Percentiles rank a stretch among this genome's conserved stretches.
Evolutionary conservation across 2,329 filamentous ascomycete species (phyloP).

Genomic region (Alternaria viburni): DNA sequence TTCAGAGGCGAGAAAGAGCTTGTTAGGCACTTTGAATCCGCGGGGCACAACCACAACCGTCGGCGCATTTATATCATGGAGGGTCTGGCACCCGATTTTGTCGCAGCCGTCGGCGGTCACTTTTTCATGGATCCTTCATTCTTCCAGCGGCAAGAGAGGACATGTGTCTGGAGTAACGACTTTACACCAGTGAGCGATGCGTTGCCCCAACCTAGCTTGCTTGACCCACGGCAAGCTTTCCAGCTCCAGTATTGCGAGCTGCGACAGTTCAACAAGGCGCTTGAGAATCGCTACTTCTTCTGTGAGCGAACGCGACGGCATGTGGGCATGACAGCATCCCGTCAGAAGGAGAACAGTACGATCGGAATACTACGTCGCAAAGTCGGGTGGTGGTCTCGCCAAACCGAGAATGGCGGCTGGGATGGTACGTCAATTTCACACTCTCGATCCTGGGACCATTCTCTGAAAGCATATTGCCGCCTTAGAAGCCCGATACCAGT

Average conservation of each 20-base stretch:
- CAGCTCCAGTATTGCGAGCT: constrained; percentile 45
- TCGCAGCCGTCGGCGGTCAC: constrained; percentile 35
- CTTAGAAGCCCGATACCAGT: no score
- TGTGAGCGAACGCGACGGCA: constrained; percentile 39
- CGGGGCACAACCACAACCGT: constrained; percentile 12
- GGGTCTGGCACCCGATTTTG: constrained; percentile 38
- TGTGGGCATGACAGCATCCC: constrained; percentile 41
- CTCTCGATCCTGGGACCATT: neutral
- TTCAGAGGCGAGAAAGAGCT: constrained; percentile 26
- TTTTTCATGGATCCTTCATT: constrained; percentile 46
- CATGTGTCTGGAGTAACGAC: constrained; percentile 44
- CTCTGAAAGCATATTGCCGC: neutral
- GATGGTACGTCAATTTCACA: constrained; percentile 31
- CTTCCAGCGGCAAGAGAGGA: constrained; percentile 42
- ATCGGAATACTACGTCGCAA: constrained; percentile 41
- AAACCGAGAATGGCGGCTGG: constrained; percentile 33
- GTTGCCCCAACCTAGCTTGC: constrained; percentile 37
- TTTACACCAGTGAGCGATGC: constrained; percentile 45
- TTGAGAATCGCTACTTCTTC: constrained; percentile 34
- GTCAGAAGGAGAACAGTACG: constrained; percentile 30
- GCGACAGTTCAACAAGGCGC: constrained; percentile 36
- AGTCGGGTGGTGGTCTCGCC: constrained; percentile 38
- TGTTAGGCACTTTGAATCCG: constrained; percentile 19
- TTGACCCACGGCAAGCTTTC: constrained; percentile 34
- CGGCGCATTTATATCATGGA: constrained; percentile 45